Evolutionary conservation across 768 basidiomycete species (phyloP).

Genomic region (Psilocybe cyanescens): DNA sequence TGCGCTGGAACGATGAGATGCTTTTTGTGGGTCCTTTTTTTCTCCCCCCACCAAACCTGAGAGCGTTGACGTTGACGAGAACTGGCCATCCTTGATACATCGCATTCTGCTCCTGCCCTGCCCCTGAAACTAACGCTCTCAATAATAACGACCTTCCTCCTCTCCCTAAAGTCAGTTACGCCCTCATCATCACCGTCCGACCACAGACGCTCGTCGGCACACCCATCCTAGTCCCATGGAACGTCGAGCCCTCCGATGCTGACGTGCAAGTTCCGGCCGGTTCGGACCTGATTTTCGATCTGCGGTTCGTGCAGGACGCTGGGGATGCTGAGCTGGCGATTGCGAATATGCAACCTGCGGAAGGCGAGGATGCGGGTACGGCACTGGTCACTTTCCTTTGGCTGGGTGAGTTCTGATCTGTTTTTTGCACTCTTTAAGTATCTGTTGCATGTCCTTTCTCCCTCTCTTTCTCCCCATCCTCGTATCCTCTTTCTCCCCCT

Average conservation of each 20-base stretch:
- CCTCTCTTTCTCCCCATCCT: too few relatives aligned
- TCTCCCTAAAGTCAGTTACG: neutral
- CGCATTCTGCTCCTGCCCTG: too few relatives aligned
- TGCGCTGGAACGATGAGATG: too few relatives aligned
- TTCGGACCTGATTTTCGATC: constrained; percentile 11
- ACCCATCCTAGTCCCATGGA: constrained; percentile 18
- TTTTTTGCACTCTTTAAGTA: neutral
- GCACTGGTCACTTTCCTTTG: constrained; percentile 17
- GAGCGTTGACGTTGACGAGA: too few relatives aligned
- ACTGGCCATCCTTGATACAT: too few relatives aligned
- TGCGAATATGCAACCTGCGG: constrained; percentile 13
- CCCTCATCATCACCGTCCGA: constrained; percentile 15
- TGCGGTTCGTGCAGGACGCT: constrained; percentile 19
- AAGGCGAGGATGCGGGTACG: constrained; percentile 11
- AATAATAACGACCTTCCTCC: neutral
- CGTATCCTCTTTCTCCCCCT: neutral
- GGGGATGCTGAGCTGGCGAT: constrained; percentile 20
- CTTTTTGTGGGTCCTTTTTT: too few relatives aligned
- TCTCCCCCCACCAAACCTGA: too few relatives aligned
- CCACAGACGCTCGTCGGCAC: constrained; percentile 11
- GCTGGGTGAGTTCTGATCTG: constrained; percentile 18
- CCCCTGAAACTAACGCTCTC: too few relatives aligned
- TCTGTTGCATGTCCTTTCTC: neutral
- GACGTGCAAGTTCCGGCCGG: neutral
- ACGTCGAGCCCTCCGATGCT: constrained; percentile 1